Base-by-base conservation (phyloP, 805 yeast species). In the Saturnispora silvae region DNA sequence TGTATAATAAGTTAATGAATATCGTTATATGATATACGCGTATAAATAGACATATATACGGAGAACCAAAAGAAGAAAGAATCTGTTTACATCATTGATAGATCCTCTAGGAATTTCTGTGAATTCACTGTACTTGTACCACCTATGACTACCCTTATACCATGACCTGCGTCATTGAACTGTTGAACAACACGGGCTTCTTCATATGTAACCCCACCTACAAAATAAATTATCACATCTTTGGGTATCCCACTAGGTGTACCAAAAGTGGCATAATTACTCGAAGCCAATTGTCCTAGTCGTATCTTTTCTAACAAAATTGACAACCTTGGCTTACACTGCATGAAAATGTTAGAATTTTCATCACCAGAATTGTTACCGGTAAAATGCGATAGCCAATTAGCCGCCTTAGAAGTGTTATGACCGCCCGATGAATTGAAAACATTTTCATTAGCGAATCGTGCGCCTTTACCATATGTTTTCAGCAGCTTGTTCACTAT, bases 201-300 rank as follows among this genome's bases (percentile, higher is more conserved):
- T 56, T 89, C 97, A 53, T 75, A 85, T 1, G 97, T 89, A 2
- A 72, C 80, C 13, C 98, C 98, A 5, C 96, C 97, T 35, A 84
- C 74, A 36, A 81, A 59, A 52, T 76, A 82, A 1, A 82, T 62
- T 3, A 82, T 67, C n/a, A 82, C 62, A 47, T 81, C 87, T 48
- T 78, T 82, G 1, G 71, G 65, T 20, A 24, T 32, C 14, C 32
- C 35, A 10, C 13, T 20, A 60, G 40, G 54, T 55, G 39, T 55
- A 59, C 31, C 50, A 45, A 14, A 22, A 9, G 26, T 34, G 5
- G 34, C 25, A 31, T 32, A 40, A 30, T 34, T 20, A 23, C 19
- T 29, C 50, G 41, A 8, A 56, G 59, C 22, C 5, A 23, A n/a
- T 11, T 5, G 20, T 19, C 39, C 34, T 10, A 11, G 64, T 57